Conservation (phyloP, 2,329 filamentous ascomycete genomes). For the Stagonosporopsis cucurbitacearum region DNA sequence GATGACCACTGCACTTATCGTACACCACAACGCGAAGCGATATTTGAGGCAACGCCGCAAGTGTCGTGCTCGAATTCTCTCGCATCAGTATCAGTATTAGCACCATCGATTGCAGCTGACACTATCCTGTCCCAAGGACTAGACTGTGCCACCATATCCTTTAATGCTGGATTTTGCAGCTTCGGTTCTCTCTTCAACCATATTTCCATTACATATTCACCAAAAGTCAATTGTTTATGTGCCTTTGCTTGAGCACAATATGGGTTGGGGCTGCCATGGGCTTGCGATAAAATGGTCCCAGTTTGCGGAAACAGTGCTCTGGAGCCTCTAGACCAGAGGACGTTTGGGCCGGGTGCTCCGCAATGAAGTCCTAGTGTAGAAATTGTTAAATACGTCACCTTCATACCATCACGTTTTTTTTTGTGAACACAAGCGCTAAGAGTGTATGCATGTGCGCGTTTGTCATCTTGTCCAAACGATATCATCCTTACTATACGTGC, state of each 20-base stretch:
- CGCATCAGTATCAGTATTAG: background rate
- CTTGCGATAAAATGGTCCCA: background rate
- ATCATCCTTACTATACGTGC: too few species aligned
- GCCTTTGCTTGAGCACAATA: background rate
- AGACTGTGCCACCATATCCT: constrained; percentile 10
- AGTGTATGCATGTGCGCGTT: too few species aligned
- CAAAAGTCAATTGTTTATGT: constrained; percentile 3
- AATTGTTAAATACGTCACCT: background rate
- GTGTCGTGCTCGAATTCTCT: background rate
- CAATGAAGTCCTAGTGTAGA: background rate
- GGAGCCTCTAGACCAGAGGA: background rate
- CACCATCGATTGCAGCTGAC: background rate
- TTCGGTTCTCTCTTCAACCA: background rate
- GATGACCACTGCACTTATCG: constrained; percentile 9
- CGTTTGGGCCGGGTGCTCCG: background rate
- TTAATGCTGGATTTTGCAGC: background rate
- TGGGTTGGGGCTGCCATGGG: background rate
- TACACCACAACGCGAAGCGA: background rate
- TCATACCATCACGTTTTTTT: background rate
- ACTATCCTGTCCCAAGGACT: background rate
- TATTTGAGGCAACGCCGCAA: background rate
- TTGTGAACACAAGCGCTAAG: too few species aligned
- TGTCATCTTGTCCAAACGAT: too few species aligned
- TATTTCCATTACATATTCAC: constrained; percentile 4
- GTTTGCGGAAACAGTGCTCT: background rate